Percentiles rank a stretch among this genome's conserved stretches.
Conservation (phyloP, 106 monocot species). For the Platanthera zijinensis region DNA sequence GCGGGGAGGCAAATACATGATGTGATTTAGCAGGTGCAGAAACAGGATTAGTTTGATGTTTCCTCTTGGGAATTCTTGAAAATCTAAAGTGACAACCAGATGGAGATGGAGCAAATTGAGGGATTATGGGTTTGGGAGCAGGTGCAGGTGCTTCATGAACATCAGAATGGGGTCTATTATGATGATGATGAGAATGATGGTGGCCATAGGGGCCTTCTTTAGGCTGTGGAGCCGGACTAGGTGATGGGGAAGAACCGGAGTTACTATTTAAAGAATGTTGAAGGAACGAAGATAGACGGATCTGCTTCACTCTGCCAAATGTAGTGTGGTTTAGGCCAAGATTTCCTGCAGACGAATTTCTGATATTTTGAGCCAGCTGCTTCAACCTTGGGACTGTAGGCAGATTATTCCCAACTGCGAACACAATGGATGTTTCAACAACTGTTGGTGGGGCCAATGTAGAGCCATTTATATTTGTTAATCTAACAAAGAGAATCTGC, state of each 20-base stretch:
- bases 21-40: background rate
- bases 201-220: slow-evolving; percentile 13
- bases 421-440: slow-evolving; percentile 68
- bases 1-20: slow-evolving; percentile 12
- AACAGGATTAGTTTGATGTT: slow-evolving; percentile 19
- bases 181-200: slow-evolving; percentile 53
- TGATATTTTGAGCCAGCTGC: slow-evolving; percentile 71
- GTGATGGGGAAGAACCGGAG: slow-evolving; percentile 18
- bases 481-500: slow-evolving; percentile 79
- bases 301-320: slow-evolving; percentile 95
- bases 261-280: slow-evolving; percentile 63
- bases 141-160: slow-evolving; percentile 37
- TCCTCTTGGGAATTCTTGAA: slow-evolving; percentile 22
- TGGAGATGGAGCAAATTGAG: slow-evolving; percentile 22
- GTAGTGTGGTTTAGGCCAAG: slow-evolving; percentile 90
- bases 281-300: slow-evolving; percentile 74
- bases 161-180: slow-evolving; percentile 19
- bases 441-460: slow-evolving; percentile 69
- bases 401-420: slow-evolving; percentile 56
- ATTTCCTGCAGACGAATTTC: slow-evolving; percentile 61
- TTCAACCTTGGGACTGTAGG: slow-evolving; percentile 75
- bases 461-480: slow-evolving; percentile 80
- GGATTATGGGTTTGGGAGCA: background rate
- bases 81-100: slow-evolving; percentile 17
- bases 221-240: slow-evolving; percentile 60